Evolutionary conservation across 805 yeast genomes (phyloP), one percentile per base, ranked within the genome.

Genomic region (Suhomyces xylopsoci): DNA sequence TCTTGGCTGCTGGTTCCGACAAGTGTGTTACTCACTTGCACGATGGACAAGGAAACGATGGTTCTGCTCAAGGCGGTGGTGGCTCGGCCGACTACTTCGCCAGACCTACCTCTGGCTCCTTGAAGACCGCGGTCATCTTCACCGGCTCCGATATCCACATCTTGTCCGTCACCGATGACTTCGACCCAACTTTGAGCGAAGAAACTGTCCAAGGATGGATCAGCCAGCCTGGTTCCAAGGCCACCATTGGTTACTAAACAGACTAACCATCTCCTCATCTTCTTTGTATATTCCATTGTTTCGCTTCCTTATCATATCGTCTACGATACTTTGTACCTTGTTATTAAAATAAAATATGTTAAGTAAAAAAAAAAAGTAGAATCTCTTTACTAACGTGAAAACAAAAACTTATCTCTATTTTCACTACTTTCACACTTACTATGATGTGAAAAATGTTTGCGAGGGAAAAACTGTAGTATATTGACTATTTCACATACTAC

Each of bases 91-190:
- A 93, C 76, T 93, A 87, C 81, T 89, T 94, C 70, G 63, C 70
- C 20, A 90, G 99, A 82, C 99, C 99, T 63, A 81, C 87, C 45
- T 65, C 76, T 55, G 79, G 83, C 19, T 76, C 96, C 44, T 75
- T 90, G 78, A 90, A 89, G 79, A 97, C 94, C 65, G 98, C 97
- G 60, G 97, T 82, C 55, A 76, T 94, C 65, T 93, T 94, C 74
- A 62, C 62, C 49, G 76, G 81, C 58, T 73, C 71, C 44, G 77
- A 80, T 55, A 78, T 90, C 59, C 81, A 82, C 64, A 70, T 90
- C 63, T 81, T 82, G 56, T 73, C 78, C 57, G 81, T 91, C 51
- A 85, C 82, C 63, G 83, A 78, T 61, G 74, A 74, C 59, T 86
- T 87, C 63, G 78, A 70, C 57, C 64, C 81, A 45, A 67, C 83